Base-by-base conservation (phyloP, 129 eudicot genomes). In the Helianthus tuberosus region DNA sequence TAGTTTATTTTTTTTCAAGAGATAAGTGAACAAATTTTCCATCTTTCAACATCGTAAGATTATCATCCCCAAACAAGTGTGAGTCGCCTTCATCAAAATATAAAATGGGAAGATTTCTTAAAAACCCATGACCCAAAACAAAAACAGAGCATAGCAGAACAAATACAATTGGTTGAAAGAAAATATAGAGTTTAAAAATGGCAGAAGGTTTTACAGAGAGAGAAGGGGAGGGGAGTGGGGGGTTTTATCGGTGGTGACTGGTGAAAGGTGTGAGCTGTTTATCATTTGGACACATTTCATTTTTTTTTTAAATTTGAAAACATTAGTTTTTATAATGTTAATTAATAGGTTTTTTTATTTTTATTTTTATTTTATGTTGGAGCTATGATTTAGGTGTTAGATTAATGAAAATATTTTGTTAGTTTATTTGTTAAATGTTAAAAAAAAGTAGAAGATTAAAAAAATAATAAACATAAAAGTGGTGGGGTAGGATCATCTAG, bases 11-110 rank as follows among this genome's bases (percentile, higher is more conserved):
- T n/a, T n/a, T n/a, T n/a, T 86, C 88, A 10, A 93, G 80, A 12
- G 90, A 86, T 50, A 90, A 74, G 51, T 87, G 98, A 65, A 81
- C 98, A 50, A 92, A 88, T 81, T 90, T 90, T 9, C 98, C 96
- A 85, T 93, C 98, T 69, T 74, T 84, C 51, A 87, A 82, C 43
- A 93, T 82, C 75, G 84, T 73, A 12, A 93, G 76, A 88, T 93
- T 93, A 66, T 79, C 69, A 72, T 86, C 87, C 9, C 98, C 98
- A 83, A 93, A 93, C 15, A 93, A 86, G 12, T 88, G 92, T 5
- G 96, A n/a, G n/a, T n/a, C n/a, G n/a, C n/a, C n/a, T n/a, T n/a
- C n/a, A n/a, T n/a, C n/a, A n/a, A n/a, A n/a, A 81, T 96, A 82
- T 14, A 86, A 59, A 38, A 86, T 83, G 29, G 92, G 96, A 4